Evolutionary conservation across 2,329 filamentous ascomycete genomes (phyloP).

Genomic region (Phymatotrichopsis omnivora): DNA sequence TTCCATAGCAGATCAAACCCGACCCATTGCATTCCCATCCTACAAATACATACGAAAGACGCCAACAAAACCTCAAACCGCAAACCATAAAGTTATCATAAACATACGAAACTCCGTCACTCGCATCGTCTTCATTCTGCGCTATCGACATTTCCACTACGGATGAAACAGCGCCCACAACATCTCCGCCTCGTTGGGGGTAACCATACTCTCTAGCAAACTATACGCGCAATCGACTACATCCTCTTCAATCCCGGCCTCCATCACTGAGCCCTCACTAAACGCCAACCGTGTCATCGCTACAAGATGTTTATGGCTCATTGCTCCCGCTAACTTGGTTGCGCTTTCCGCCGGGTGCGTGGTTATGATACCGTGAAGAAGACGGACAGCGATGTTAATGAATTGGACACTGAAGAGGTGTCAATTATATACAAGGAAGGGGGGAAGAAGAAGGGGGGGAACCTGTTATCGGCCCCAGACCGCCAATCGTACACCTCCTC

Average conservation of each 20-base stretch:
- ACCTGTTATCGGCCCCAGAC: conserved; percentile 41
- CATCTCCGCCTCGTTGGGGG: conserved; percentile 64
- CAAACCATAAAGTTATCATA: too few relatives aligned
- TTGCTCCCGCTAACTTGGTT: conserved; percentile 56
- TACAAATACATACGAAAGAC: too few relatives aligned
- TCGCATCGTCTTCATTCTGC: too few relatives aligned
- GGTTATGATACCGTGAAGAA: conserved; percentile 51
- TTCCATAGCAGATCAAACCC: too few relatives aligned
- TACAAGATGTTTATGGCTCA: conserved; percentile 67
- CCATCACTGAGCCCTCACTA: conserved; percentile 64
- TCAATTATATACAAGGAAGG: conserved; percentile 1
- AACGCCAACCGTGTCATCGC: conserved; percentile 77
- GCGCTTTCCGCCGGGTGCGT: conserved; percentile 42
- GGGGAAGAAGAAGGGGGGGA: background rate
- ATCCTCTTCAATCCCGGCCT: conserved; percentile 64
- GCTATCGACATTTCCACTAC: too few relatives aligned
- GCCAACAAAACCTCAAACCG: too few relatives aligned
- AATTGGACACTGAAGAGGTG: conserved; percentile 37
- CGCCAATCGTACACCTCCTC: conserved; percentile 47
- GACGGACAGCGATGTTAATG: conserved; percentile 50
- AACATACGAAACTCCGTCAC: too few relatives aligned
- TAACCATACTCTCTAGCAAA: conserved; percentile 69
- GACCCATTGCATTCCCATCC: too few relatives aligned
- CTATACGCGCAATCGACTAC: conserved; percentile 72
- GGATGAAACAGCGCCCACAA: conserved; percentile 36